Base-by-base conservation (phyloP, 441 rosid species). In the Metrosideros polymorpha region DNA sequence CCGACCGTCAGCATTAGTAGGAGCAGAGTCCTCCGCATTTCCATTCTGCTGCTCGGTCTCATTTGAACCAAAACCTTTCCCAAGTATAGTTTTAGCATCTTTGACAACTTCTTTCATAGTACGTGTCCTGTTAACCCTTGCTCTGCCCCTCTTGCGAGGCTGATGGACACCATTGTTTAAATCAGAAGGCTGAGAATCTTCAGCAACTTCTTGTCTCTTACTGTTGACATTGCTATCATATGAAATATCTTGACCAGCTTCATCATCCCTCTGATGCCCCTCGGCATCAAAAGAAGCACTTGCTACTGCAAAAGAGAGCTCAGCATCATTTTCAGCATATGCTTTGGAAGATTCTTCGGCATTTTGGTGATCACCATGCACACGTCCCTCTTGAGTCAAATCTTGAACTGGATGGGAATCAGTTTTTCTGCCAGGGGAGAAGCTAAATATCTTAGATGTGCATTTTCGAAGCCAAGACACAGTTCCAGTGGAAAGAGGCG, bases 401-500 rank as follows among this genome's bases (percentile, higher is more conserved):
- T 89, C 87, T 71, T 85, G 88, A 55, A 89, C 59, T 84, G 88
- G 89, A 92, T 89, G 89, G 52, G 89, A 86, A 84, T 91, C 95
- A 18, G 59, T 15, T 89, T 57, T 91, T 91, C 94, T 96, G 57
- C 91, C 89, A 6, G 99, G 98, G 83, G 99, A 95, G 66, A 96
- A 86, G 59, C 89, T 95, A 19, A 96, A 93, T 87, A 98, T 93
- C 90, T 92, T 95, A 63, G 99, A 93, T 32, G 97, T 96, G 92
- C 99, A 98, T 86, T 94, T 93, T 71, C 94, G 94, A 79, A 98
- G 91, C 98, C 98, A 95, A 82, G 96, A 93, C 83, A 94, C 89
- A 18, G 94, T 89, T 85, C 94, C 95, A 92, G 89, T 87, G 49
- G 95, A 90, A 83, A 84, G 89, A 45, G 98, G 98, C 79, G 96